phyloP scores from a whole-genome alignment of 2,329 filamentous ascomycete species.

The Claviceps citrina region DNA sequence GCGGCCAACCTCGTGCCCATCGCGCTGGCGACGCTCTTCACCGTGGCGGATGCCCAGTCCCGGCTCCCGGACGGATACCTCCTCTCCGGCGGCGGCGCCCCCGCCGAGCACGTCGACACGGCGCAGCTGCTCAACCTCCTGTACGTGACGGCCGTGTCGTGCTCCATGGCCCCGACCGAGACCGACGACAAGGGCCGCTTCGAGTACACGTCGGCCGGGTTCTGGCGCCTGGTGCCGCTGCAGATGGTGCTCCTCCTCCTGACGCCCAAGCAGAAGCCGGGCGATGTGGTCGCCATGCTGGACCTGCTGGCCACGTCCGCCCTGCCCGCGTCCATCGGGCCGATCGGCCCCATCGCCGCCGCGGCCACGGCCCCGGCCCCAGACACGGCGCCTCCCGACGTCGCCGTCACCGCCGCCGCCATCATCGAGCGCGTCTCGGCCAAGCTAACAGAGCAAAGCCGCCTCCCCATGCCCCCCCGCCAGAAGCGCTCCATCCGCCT shows the following conservation, averaged over 20 bases:
- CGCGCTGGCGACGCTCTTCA: conserved; percentile 43
- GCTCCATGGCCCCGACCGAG: conserved; percentile 25
- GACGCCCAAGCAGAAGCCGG: conserved; percentile 46
- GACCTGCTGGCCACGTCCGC: conserved; percentile 52
- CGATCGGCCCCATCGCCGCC: conserved; percentile 49
- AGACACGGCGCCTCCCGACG: too few relatives aligned
- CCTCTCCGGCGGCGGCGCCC: conserved; percentile 22
- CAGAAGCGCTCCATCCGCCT: conserved; percentile 29
- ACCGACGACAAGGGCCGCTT: conserved; percentile 16
- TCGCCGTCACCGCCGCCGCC: conserved; percentile 26
- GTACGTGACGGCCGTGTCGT: conserved; percentile 46
- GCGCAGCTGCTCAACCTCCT: conserved; percentile 49
- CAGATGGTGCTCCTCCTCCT: conserved; percentile 54
- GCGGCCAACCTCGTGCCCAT: conserved; percentile 40
- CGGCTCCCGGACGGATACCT: conserved; percentile 33
- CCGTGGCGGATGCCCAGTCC: conserved; percentile 43
- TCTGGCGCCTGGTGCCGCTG: conserved; percentile 54
- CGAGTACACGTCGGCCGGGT: conserved; percentile 24
- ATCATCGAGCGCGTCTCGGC: conserved; percentile 49
- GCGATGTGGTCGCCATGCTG: conserved; percentile 49
- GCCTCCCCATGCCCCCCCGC: conserved; percentile 19
- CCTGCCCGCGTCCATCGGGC: conserved; percentile 48
- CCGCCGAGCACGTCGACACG: conserved; percentile 43
- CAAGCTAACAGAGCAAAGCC: conserved; percentile 42
- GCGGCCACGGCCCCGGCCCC: conserved; percentile 26